A percentile compares a stretch with the other conserved stretches of the same genome.
Conservation (phyloP, 2,329 filamentous ascomycete species). For the Xylaria sp. region DNA sequence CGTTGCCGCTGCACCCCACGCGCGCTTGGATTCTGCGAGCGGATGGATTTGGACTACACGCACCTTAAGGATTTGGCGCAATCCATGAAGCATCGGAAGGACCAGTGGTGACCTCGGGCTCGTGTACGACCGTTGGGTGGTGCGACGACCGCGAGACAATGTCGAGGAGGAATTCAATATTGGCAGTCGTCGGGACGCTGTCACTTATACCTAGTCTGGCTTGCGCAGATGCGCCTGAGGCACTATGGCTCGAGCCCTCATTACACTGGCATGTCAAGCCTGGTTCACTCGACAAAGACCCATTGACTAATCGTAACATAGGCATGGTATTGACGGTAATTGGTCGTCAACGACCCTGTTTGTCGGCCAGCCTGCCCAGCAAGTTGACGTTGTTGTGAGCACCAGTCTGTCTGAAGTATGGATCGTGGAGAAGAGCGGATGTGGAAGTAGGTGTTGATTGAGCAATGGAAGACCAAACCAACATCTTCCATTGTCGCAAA, state of each 20-base stretch:
- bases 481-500: not conserved
- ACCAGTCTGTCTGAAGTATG: conserved; percentile 75
- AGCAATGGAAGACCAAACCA: not conserved
- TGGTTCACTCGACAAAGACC: not conserved
- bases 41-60: conserved; percentile 33
- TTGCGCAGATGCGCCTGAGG: conserved; percentile 33
- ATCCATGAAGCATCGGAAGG: conserved; percentile 40
- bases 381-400: conserved; percentile 64
- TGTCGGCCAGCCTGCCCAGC: conserved; percentile 52
- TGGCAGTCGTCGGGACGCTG: conserved; percentile 35
- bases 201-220: conserved; percentile 36
- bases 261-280: conserved; percentile 39
- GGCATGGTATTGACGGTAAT: conserved; percentile 60
- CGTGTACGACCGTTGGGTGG: conserved; percentile 37
- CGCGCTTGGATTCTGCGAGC: conserved; percentile 23
- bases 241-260: conserved; percentile 43
- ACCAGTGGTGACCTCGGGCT: conserved; percentile 39
- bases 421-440: conserved; percentile 66
- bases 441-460: conserved; percentile 50
- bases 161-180: conserved; percentile 35
- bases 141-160: conserved; percentile 39
- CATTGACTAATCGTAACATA: conserved; percentile 34
- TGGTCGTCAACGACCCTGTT: conserved; percentile 74
- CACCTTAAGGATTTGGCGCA: conserved; percentile 26
- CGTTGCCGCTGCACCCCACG: not conserved